phyloP scores from a whole-genome alignment of 305 asterid genomes.

The Solanum hybrid region DNA sequence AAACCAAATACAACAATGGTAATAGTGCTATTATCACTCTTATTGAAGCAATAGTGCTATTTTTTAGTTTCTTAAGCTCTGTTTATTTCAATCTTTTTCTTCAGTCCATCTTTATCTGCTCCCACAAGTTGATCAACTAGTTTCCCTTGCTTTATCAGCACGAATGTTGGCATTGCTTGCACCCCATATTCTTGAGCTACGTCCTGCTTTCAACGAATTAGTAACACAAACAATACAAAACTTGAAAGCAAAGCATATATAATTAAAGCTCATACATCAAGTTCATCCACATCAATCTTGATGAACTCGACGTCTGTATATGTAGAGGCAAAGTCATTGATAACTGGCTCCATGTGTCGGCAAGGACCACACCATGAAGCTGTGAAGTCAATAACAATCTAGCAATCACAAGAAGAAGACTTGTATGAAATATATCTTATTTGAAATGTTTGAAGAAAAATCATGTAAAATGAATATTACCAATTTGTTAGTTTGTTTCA shows the following conservation, averaged over 20 bases:
- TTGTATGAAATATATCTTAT: not conserved
- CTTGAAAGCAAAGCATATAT: not conserved
- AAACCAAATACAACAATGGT: not conserved
- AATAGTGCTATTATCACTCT: not conserved
- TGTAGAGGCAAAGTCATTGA: conserved; percentile 45
- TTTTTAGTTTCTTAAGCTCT: not conserved
- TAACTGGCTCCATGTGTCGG: conserved; percentile 44
- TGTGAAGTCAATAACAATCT: conserved; percentile 73
- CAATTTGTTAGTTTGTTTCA: conserved; percentile 40
- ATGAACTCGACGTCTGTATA: conserved; percentile 56
- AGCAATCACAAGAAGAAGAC: not conserved
- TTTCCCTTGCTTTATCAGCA: conserved; percentile 51
- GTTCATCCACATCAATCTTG: conserved; percentile 77
- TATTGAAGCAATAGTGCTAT: not conserved
- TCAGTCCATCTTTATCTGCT: conserved; percentile 51
- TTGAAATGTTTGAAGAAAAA: not conserved
- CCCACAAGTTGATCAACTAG: conserved; percentile 59
- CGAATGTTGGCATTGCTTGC: conserved; percentile 64
- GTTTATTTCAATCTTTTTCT: conserved; percentile 44
- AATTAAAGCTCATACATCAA: conserved; percentile 20
- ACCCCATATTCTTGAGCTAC: conserved; percentile 59
- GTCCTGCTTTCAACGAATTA: conserved; percentile 27
- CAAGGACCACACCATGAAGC: conserved; percentile 91
- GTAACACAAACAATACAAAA: not conserved
- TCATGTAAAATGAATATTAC: conserved; percentile 12